Conservation (phyloP, 139 green algal species). For the Chlamydomonas applanata region DNA sequence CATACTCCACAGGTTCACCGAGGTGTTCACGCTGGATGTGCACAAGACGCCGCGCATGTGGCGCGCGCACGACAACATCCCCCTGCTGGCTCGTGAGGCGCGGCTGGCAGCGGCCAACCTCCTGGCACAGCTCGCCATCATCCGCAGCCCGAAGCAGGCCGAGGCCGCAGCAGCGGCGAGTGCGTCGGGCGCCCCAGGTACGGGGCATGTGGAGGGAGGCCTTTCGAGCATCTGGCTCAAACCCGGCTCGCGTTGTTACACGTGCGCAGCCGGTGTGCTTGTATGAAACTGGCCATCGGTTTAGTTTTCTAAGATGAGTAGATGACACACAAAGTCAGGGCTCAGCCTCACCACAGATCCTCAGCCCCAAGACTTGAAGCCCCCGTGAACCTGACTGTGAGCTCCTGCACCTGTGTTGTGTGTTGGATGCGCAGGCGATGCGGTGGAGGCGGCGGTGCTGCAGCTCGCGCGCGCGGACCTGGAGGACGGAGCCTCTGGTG, state of each 20-base stretch:
- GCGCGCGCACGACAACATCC: constrained; percentile 71
- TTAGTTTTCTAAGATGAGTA: too few relatives aligned
- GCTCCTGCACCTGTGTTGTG: too few relatives aligned
- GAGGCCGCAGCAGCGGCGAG: neutral
- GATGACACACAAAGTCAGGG: too few relatives aligned
- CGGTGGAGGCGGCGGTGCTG: constrained; percentile 42
- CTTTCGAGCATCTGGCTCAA: too few relatives aligned
- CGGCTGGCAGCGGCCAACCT: constrained; percentile 62
- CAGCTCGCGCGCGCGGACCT: constrained; percentile 31
- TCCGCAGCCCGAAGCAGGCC: constrained; percentile 8
- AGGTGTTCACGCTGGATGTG: constrained; percentile 74
- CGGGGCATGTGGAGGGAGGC: too few relatives aligned
- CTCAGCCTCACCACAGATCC: too few relatives aligned
- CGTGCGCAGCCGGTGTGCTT: too few relatives aligned
- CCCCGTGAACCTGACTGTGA: too few relatives aligned
- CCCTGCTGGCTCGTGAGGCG: constrained; percentile 50
- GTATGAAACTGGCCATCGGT: too few relatives aligned
- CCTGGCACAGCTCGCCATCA: constrained; percentile 63
- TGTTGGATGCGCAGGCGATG: constrained; percentile 12
- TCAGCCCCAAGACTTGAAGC: too few relatives aligned
- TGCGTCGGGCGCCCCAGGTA: neutral
- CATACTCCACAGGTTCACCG: constrained; percentile 53
- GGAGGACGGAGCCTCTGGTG: neutral
- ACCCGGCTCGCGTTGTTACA: too few relatives aligned
- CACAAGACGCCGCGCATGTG: constrained; percentile 71